phyloP scores from a whole-genome alignment of 2,329 filamentous ascomycete genomes.

The Neofusicoccum parvum region DNA sequence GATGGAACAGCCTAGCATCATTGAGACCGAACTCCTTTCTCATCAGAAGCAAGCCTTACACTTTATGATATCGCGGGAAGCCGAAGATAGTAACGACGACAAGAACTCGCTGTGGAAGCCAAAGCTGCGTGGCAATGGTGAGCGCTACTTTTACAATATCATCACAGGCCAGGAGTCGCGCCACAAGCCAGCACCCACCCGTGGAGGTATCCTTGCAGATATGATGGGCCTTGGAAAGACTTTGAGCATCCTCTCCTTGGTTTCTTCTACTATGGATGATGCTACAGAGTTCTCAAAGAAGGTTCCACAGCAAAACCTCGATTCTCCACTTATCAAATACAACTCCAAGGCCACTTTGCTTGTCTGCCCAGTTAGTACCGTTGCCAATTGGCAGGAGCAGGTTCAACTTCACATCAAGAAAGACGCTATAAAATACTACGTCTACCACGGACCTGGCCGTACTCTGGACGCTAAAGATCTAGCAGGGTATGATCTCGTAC shows the following conservation, averaged over 20 bases:
- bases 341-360: slow-evolving; percentile 83
- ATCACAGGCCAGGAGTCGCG: slow-evolving; percentile 65
- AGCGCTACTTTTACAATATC: slow-evolving; percentile 74
- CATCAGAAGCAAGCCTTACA: slow-evolving; percentile 90
- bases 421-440: slow-evolving; percentile 68
- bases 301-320: slow-evolving; percentile 43
- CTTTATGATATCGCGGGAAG: slow-evolving; percentile 82
- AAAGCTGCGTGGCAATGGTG: slow-evolving; percentile 58
- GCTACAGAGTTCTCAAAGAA: slow-evolving; percentile 64
- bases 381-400: slow-evolving; percentile 94
- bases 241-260: slow-evolving; percentile 78
- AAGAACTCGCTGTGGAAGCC: slow-evolving; percentile 78
- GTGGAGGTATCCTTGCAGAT: slow-evolving; percentile 53
- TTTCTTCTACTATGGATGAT: slow-evolving; percentile 64
- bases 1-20: slow-evolving; percentile 67
- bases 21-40: slow-evolving; percentile 68
- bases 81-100: slow-evolving; percentile 59
- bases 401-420: slow-evolving; percentile 77
- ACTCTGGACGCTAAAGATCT: slow-evolving; percentile 68
- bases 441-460: slow-evolving; percentile 83
- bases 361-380: slow-evolving; percentile 85
- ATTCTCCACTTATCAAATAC: slow-evolving; percentile 37
- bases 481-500: slow-evolving; percentile 75
- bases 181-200: slow-evolving; percentile 38
- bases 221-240: slow-evolving; percentile 57